Percentiles rank a stretch among this genome's conserved stretches.
These are phyloP conservation scores for Ascochyta pisi DNA, from an alignment of 2,329 filamentous ascomycete species.

Conservation along the genomic window DNA sequence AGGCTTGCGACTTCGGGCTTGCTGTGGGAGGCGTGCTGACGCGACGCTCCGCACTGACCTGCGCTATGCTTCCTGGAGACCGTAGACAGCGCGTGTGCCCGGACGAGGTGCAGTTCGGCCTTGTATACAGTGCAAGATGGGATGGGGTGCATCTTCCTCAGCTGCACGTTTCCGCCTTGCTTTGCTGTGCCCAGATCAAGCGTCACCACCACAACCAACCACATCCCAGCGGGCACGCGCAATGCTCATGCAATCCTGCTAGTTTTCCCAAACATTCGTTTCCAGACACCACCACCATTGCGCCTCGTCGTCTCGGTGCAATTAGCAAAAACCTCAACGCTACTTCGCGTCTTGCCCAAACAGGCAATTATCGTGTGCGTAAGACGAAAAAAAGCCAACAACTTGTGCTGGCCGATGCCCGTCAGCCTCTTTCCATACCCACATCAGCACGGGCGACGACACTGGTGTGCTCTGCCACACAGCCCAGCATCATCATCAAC, in stretches of 20 bases:
- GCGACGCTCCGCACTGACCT: constrained; percentile 12
- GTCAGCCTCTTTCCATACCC: constrained; percentile 6
- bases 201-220: not conserved
- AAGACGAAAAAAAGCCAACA: constrained; percentile 8
- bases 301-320: constrained; percentile 1
- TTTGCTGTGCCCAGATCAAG: constrained; percentile 3
- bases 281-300: not conserved
- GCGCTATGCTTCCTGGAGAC: constrained; percentile 19
- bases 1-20: constrained; percentile 26
- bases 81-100: constrained; percentile 1
- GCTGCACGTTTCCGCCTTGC: constrained; percentile 11
- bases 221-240: constrained; percentile 4
- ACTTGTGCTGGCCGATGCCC: constrained; percentile 3
- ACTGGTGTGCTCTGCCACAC: constrained; percentile 7
- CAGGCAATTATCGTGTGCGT: constrained; percentile 4
- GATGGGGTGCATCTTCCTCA: not conserved
- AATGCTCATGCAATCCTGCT: constrained; percentile 1
- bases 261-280: not conserved
- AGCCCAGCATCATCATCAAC: not conserved
- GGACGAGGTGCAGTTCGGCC: constrained; percentile 5
- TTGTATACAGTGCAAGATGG: not conserved
- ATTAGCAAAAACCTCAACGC: not conserved
- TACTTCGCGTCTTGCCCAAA: constrained; percentile 4
- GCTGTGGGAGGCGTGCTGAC: constrained; percentile 21
- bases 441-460: constrained; percentile 10